Evolutionary conservation across 2,329 filamentous ascomycete species (phyloP).

Genomic region (Pseudogymnoascus sp.): DNA sequence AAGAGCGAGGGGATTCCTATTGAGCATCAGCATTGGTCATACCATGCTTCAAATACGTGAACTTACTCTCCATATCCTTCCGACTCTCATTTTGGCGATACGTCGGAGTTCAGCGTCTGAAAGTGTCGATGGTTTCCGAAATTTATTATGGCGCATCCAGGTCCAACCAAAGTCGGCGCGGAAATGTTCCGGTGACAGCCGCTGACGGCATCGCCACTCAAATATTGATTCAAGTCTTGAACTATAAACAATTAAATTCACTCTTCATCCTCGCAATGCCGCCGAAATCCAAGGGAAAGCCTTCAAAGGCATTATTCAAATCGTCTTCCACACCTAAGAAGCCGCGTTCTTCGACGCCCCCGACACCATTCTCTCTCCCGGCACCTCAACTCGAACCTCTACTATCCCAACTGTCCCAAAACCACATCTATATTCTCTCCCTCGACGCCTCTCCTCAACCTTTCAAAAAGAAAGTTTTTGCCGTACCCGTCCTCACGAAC

Average conservation of each 20-base stretch:
- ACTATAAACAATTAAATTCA: neutral
- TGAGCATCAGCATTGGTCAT: neutral
- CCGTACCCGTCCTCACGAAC: constrained; percentile 72
- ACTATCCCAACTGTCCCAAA: constrained; percentile 53
- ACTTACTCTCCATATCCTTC: constrained; percentile 25
- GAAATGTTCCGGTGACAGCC: constrained; percentile 7
- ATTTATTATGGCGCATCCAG: constrained; percentile 9
- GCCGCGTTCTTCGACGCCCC: constrained; percentile 29
- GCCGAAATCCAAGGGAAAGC: neutral
- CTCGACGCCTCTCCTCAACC: constrained; percentile 60
- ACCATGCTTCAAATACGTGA: neutral
- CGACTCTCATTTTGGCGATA: constrained; percentile 25
- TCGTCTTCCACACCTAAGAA: constrained; percentile 4
- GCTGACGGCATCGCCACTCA: neutral
- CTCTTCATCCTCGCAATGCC: neutral
- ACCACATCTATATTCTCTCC: constrained; percentile 76
- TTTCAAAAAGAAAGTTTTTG: constrained; percentile 76
- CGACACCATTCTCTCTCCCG: constrained; percentile 59
- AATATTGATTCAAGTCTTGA: neutral
- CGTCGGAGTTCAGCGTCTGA: constrained; percentile 6
- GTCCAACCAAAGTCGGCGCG: constrained; percentile 3
- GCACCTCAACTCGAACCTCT: constrained; percentile 57
- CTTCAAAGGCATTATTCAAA: constrained; percentile 5
- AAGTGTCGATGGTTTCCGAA: constrained; percentile 15
- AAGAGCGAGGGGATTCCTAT: constrained; percentile 24